Percentiles rank a stretch among this genome's conserved stretches.
Evolutionary conservation across 139 green algal species (phyloP).

Genomic region (Zygnema cylindricum): DNA sequence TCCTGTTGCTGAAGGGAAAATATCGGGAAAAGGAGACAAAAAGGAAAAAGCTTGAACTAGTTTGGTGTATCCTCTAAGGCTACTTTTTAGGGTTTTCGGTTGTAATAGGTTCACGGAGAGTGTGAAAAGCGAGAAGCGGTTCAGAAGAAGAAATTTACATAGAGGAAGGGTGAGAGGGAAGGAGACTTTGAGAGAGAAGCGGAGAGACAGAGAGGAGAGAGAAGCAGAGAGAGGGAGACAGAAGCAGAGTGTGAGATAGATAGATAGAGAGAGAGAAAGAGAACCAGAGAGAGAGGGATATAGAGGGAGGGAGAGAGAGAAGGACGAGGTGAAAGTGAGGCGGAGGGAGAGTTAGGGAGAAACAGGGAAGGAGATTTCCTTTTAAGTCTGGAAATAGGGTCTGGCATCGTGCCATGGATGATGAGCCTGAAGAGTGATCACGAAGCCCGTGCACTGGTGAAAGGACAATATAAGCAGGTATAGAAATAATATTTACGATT

Average conservation of each 20-base stretch:
- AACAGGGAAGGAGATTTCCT: too few relatives aligned
- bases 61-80: too few relatives aligned
- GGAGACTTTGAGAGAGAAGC: neutral
- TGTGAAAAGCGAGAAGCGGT: neutral
- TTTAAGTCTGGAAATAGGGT: neutral
- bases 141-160: neutral
- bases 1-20: too few relatives aligned
- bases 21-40: slow-evolving; percentile 5
- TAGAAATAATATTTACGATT: too few relatives aligned
- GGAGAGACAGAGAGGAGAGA: neutral
- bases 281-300: neutral
- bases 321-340: neutral
- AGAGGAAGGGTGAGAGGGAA: neutral
- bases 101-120: too few relatives aligned
- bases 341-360: neutral
- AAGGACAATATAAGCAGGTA: neutral
- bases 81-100: too few relatives aligned
- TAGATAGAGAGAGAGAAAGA: neutral
- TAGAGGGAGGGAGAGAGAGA: neutral
- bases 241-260: neutral
- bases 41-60: slow-evolving; percentile 8
- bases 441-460: neutral
- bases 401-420: neutral
- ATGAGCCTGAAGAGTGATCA: slow-evolving; percentile 15
- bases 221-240: neutral